Base-by-base conservation (phyloP, 768 basidiomycete species). In the Rhodotorula kratochvilovae region DNA sequence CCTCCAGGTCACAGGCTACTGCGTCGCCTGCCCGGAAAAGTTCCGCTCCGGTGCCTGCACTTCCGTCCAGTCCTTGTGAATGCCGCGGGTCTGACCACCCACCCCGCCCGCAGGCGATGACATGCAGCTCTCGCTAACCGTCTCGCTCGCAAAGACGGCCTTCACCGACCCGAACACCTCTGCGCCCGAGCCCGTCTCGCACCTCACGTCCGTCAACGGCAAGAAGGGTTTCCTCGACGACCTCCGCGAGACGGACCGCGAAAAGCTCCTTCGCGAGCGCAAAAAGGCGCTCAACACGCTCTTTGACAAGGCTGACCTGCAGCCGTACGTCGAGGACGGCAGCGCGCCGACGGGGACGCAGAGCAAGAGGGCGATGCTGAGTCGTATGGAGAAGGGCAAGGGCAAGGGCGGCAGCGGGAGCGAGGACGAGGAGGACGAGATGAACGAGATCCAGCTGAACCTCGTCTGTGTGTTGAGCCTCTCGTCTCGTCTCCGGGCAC, bases 361-460 rank as follows among this genome's bases (percentile, higher is more conserved):
- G 66, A 70, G 48, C 60, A 70, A 59, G 67, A 71, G 82, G 19
- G 81, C 82, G 39, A 79, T 82, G 66, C 76, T 83, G 76, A 77
- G 15, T 67, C 69, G 56, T 55, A 76, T 65, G 63, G 60, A 83
- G 84, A 76, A 80, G 82, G 78, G 78, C 59, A 75, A 76, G 16
- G 83, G 81, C 66, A 71, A 33, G 11, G 63, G 76, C 12, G 87
- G 89, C 12, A 90, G 91, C 75, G 88, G 89, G 21, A 92, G 92
- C 67, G 82, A 81, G 39, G 88, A 80, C 65, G 85, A 92, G 66
- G 87, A 84, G 4, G 91, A 92, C 78, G 89, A 91, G 68, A 81
- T 95, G 58, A 86, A 87, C 15, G 88, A 90, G 70, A 87, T 89
- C 76, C 89, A 94, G 73, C 81, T 96, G 64, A 86, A 89, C 75